These are phyloP conservation scores for Penicillium paxilli DNA, from an alignment of 495 filamentous ascomycete species.

Conservation along the genomic window DNA sequence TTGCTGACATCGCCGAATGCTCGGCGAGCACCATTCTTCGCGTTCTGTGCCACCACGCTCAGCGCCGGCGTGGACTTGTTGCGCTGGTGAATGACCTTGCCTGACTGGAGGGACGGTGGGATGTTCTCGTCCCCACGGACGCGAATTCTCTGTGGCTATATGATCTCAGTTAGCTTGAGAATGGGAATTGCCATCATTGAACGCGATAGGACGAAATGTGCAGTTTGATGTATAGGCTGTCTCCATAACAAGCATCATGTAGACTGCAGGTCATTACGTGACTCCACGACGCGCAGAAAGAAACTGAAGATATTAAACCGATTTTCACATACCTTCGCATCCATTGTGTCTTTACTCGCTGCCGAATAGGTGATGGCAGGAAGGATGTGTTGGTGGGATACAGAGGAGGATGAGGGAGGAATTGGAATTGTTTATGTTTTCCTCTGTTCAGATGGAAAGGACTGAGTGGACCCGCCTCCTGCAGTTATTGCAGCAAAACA, in stretches of 20 bases:
- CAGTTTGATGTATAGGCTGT: not conserved
- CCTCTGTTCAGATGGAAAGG: constrained; percentile 22
- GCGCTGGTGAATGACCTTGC: constrained; percentile 70
- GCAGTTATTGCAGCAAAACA: constrained; percentile 24
- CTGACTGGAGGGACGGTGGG: constrained; percentile 44
- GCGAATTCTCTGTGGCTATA: constrained; percentile 9
- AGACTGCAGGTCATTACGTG: not conserved
- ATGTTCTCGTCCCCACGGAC: constrained; percentile 74
- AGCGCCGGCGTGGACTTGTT: constrained; percentile 79
- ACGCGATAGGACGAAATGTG: not conserved
- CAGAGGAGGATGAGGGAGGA: not conserved
- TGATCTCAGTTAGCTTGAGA: not conserved
- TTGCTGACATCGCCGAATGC: constrained; percentile 83
- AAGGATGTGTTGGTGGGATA: constrained; percentile 3
- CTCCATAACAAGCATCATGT: not conserved
- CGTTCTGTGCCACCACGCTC: constrained; percentile 53
- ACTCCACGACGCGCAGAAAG: not conserved
- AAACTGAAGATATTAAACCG: not conserved
- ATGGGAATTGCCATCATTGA: not conserved
- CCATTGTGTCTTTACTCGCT: constrained; percentile 28
- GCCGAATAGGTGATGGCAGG: not conserved
- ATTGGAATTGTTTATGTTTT: constrained; percentile 39
- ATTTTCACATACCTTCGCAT: constrained; percentile 41
- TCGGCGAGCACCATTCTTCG: constrained; percentile 70
- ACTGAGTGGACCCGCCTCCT: constrained; percentile 5